Base-by-base conservation (phyloP, 495 filamentous ascomycete genomes). In the Hypoxylon rickii region DNA sequence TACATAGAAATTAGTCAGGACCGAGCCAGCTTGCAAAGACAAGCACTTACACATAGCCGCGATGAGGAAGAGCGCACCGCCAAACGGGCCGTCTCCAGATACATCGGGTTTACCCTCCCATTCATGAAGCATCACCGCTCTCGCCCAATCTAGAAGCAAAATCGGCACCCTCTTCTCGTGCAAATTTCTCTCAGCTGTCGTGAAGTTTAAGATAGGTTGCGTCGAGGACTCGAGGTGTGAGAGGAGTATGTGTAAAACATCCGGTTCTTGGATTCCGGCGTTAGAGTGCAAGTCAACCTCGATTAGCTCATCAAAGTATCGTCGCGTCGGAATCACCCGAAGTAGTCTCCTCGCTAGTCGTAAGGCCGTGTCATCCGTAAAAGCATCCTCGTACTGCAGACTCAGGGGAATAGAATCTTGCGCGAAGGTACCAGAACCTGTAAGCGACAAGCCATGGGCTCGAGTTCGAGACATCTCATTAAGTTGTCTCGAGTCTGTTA, bases 61-160 rank as follows among this genome's bases (percentile, higher is more conserved):
- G 38, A 97, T 78, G 22, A 93, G 82, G 52, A 83, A 83, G 32
- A 97, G 72, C 21, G 88, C 87, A 22, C 87, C 87, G 38, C 87
- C 88, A 38, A 88, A 83, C 17, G 85, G 74, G 19, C 85, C 82
- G 64, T 84, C 83, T 41, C 79, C 80, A 1, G 81, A 73, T 45
- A 94, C 79, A 29, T 85, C 83, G 1, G 87, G 81, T 49, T 83
- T 83, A 5, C 89, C 88, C 62, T 90, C 82, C 90, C 90, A 95
- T 55, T 87, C 83, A 31, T 85, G 82, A 11, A 93, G 66, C 64
- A 95, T 80, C 11, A 92, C 78, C 0, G 86, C 85, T 45, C 86
- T 80, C 15, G 91, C 81, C 89, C 88, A 93, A 64, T 92, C 89
- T 6, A 92, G 72, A n/a, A 91, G 64, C 17, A 83, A 59, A 10